Evolutionary conservation across 192 early-diverging fungal species (phyloP), one percentile per base, ranked within the genome.

Genomic region (Lunasporangiospora selenospora): DNA sequence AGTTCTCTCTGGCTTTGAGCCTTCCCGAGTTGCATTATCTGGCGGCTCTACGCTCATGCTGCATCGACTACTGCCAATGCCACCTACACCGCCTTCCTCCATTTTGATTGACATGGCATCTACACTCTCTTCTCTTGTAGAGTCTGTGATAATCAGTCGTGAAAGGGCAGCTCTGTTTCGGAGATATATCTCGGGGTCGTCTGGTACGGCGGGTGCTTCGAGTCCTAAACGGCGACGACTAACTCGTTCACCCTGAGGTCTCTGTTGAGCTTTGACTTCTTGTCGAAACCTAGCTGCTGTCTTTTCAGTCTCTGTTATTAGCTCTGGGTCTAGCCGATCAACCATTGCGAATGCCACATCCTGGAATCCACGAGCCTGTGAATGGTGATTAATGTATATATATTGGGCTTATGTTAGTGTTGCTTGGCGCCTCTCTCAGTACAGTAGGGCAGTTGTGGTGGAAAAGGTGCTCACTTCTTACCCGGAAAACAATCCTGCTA

Each of bases 301-400:
- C 39, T 73, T 73, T 41, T 58, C 69, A 2, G 69, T 63, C 52
- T 73, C 69, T 1, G 39, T 53, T 19, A 73, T 62, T 15, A 73
- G 21, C 7, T 73, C 69, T 33, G 69, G 61, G 24, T 73, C 69
- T 2, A 73, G 46, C 19, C 69, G 46, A 8, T 48, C 48, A 1
- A 73, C 47, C 69, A 73, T 73, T 12, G 60, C 53, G 41, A 63
- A 41, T 1, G 33, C 69, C 15, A 62, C 60, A 36, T 73, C 69
- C 43, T 73, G 69, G 2, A 73, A 63, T 12, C 42, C 69, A 10
- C 60, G 60, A 19, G 69, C 69, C 69, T 73, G 57, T 30, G 9
- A 5, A n/a, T n/a, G n/a, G n/a, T n/a, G n/a, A n/a, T n/a, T n/a
- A n/a, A n/a, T n/a, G n/a, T n/a, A n/a, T n/a, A n/a, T n/a, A n/a